These are phyloP conservation scores for Cryphonectria nitschkei DNA, from an alignment of 2,329 filamentous ascomycete species.

Conservation along the genomic window DNA sequence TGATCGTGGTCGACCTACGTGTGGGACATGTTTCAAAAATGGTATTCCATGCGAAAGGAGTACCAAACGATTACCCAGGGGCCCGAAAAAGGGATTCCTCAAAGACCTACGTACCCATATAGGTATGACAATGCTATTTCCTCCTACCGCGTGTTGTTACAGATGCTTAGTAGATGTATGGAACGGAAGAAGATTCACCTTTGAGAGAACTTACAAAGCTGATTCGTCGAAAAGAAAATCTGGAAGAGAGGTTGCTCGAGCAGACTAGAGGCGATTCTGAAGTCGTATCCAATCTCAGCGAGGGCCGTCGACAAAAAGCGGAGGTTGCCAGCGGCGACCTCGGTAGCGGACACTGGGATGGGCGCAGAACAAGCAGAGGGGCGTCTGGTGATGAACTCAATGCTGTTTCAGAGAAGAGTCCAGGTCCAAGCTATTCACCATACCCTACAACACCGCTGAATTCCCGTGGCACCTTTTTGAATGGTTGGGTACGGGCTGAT, in stretches of 20 bases:
- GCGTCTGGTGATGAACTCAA: neutral
- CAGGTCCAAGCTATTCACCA: neutral
- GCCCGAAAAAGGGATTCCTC: constrained; percentile 29
- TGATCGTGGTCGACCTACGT: constrained; percentile 26
- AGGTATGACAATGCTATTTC: constrained; percentile 27
- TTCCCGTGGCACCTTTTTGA: constrained; percentile 1
- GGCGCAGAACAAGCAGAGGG: neutral
- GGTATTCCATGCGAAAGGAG: neutral
- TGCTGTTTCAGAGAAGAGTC: neutral
- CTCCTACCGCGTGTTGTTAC: neutral
- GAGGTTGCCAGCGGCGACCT: neutral
- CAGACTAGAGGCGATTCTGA: constrained; percentile 4
- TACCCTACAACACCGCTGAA: neutral
- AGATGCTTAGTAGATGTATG: neutral
- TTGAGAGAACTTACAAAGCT: neutral
- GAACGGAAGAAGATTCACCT: neutral
- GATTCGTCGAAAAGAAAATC: neutral
- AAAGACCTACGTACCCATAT: constrained; percentile 34
- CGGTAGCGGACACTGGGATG: neutral
- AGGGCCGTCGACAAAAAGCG: neutral
- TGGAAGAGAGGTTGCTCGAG: neutral
- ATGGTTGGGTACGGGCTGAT: constrained; percentile 10
- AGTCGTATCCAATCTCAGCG: neutral
- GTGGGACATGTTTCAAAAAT: constrained; percentile 3
- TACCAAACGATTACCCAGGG: constrained; percentile 17